Base-by-base conservation (phyloP, 768 basidiomycete species). In the Psilocybe cubensis region DNA sequence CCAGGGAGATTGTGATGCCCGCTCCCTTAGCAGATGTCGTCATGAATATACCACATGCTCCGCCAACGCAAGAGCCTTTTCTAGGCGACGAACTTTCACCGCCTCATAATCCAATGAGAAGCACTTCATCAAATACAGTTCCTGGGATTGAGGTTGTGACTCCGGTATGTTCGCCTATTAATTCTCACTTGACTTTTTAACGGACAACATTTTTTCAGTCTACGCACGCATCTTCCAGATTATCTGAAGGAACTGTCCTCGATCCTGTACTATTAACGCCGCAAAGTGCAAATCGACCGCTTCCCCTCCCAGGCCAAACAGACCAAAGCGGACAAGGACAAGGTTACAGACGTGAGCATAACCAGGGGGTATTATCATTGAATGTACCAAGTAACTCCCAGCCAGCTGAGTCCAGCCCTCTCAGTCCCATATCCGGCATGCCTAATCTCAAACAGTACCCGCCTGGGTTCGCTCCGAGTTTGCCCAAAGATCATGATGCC, bases 201-300 rank as follows among this genome's bases (percentile, higher is more conserved):
- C 17, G 38, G 21, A 33, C 24, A 10, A 35, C 23, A 14, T 14
- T 17, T 24, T 35, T 17, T 4, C 29, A 59, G 58, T 54, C 58
- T 18, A 55, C 52, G 4, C 52, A 54, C 42, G 54, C 48, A 3
- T 55, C 53, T n/a, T 38, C 57, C 20, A 58, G 48, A 25, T 23
- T 59, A 14, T 79, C 80, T 1, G 58, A 70, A 50, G 48, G 59
- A 38, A 66, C 73, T 3, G 58, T 67, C 17, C 44, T 76, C 2
- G 72, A 79, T 44, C 74, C 73, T 0, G 72, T 78, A 1, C 70
- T 82, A 3, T 68, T 83, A 24, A 77, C 79, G 7, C 79, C 83
- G 4, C 76, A 80, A 4, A 66, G 73, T 33, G 74, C 76, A 1
- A 66, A 69, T 56, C 58, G 65, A 38, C 68, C 63, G n/a, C 11